Percentiles rank a stretch among this genome's conserved stretches.
Conservation (phyloP, 768 basidiomycete genomes). For the Lepiota brunneoincarnata region DNA sequence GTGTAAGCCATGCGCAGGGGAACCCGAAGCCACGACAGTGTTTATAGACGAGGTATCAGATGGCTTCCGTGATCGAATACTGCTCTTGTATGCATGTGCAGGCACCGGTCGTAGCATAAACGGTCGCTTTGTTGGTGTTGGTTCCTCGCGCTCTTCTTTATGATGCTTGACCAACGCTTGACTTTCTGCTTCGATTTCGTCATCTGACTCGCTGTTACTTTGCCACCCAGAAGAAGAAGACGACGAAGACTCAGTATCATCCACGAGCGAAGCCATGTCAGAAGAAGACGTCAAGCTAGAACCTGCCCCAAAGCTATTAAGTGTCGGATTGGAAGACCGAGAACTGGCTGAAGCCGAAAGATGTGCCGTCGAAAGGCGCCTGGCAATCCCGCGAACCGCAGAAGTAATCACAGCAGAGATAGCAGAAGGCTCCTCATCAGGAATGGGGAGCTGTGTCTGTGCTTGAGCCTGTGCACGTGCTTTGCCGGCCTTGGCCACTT, state of each 20-base stretch:
- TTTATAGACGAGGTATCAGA: slow-evolving; percentile 53
- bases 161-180: slow-evolving; percentile 21
- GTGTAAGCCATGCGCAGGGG: slow-evolving; percentile 14
- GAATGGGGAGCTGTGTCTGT: slow-evolving; percentile 9
- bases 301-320: slow-evolving; percentile 6
- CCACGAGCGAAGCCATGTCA: slow-evolving; percentile 61
- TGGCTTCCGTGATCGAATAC: slow-evolving; percentile 32
- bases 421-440: slow-evolving; percentile 12
- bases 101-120: slow-evolving; percentile 49
- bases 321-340: slow-evolving; percentile 19
- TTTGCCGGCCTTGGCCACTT: slow-evolving; percentile 48
- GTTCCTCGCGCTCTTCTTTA: slow-evolving; percentile 8
- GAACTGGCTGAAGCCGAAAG: slow-evolving; percentile 29
- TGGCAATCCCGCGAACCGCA: slow-evolving; percentile 57
- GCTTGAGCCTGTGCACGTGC: slow-evolving; percentile 40
- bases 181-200: slow-evolving; percentile 40
- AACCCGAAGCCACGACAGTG: slow-evolving; percentile 35
- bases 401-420: slow-evolving; percentile 36
- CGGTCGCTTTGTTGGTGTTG: slow-evolving; percentile 32
- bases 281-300: slow-evolving; percentile 29
- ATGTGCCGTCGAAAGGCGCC: slow-evolving; percentile 48
- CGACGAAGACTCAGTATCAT: slow-evolving; percentile 60
- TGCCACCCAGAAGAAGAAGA: slow-evolving; percentile 50
- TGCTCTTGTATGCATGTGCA: slow-evolving; percentile 24
- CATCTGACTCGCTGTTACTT: slow-evolving; percentile 52